Base-by-base conservation (phyloP, 768 basidiomycete species). In the Phaeolepiota aurea region DNA sequence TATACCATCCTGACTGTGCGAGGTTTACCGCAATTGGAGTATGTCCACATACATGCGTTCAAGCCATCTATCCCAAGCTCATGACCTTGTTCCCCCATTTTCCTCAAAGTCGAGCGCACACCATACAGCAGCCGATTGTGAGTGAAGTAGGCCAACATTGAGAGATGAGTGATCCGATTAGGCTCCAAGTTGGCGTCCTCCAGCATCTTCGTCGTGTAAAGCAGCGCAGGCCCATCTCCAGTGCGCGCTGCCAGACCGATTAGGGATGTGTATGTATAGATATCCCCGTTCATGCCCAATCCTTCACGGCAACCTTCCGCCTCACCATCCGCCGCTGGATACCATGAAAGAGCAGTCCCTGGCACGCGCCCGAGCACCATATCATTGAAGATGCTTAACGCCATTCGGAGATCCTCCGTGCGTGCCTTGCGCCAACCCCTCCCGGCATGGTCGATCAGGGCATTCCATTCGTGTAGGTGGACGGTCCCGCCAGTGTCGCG, bases 41-140 rank as follows among this genome's bases (percentile, higher is more conserved):
- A 88, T 0, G 81, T 80, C 79, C 77, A 83, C 5, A 91, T 61
- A 49, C 74, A 77, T 4, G 76, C 69, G 51, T 89, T 90, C 48
- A 82, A 51, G 9, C 79, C 82, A 40, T 82, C 81, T 15, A 84
- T 47, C 4, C 76, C 76, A 12, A 88, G 52, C 28, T 72, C 66
- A 36, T 76, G 40, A 19, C 58, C 63, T 30, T 75, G 69, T 23
- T 71, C 61, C 37, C 62, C 57, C 64, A 88, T 75, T 51, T 63
- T 70, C 32, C 54, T 48, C 4, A 88, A 48, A 4, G 72, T 75
- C 3, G 71, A 63, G 33, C 80, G 76, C 33, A 88, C 65, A 13
- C 72, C 75, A 2, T 57, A 46, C 5, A 83, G 54, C 31, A 78
- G 67, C 13, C 62, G 58, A 20, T 59, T 71, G 22, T 53, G 43